These are phyloP conservation scores for Trametes elegans DNA, from an alignment of 768 basidiomycete genomes.

Conservation along the genomic window DNA sequence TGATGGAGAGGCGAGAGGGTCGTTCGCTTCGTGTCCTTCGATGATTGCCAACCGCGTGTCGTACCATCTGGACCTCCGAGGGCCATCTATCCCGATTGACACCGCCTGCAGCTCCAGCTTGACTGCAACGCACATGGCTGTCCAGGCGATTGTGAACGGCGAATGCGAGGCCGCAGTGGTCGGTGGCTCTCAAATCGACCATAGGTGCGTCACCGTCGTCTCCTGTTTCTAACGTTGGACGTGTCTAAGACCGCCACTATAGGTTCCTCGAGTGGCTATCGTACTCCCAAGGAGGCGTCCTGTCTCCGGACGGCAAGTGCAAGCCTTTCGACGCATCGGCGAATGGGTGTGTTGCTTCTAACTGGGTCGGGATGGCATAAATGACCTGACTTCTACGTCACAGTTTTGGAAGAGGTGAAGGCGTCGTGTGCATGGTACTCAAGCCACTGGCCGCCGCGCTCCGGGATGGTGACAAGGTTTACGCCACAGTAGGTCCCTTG, in stretches of 20 bases:
- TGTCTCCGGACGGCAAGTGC: slow-evolving; percentile 41
- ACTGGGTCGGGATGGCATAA: background rate
- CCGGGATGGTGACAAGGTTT: slow-evolving; percentile 39
- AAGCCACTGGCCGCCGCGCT: slow-evolving; percentile 40
- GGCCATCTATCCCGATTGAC: slow-evolving; percentile 50
- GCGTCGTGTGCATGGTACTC: slow-evolving; percentile 37
- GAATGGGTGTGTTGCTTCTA: slow-evolving; percentile 35
- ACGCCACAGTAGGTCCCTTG: slow-evolving; percentile 34
- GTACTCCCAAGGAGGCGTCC: slow-evolving; percentile 38
- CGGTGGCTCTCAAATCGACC: slow-evolving; percentile 43
- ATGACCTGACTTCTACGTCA: background rate
- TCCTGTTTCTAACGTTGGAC: no score
- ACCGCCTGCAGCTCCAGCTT: slow-evolving; percentile 50
- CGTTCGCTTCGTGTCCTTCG: slow-evolving; percentile 34
- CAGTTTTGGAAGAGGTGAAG: slow-evolving; percentile 42
- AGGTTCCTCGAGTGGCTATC: slow-evolving; percentile 36
- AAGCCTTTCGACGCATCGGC: slow-evolving; percentile 45
- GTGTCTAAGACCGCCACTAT: background rate
- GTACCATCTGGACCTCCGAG: slow-evolving; percentile 40
- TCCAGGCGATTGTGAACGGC: slow-evolving; percentile 41
- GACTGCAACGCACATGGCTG: slow-evolving; percentile 47
- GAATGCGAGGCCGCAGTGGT: slow-evolving; percentile 50
- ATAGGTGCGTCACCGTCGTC: slow-evolving; percentile 34
- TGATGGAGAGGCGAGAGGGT: slow-evolving; percentile 33
- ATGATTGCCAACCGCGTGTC: slow-evolving; percentile 43